phyloP scores from a whole-genome alignment of 2,329 filamentous ascomycete species.

The Stemphylium beticola region DNA sequence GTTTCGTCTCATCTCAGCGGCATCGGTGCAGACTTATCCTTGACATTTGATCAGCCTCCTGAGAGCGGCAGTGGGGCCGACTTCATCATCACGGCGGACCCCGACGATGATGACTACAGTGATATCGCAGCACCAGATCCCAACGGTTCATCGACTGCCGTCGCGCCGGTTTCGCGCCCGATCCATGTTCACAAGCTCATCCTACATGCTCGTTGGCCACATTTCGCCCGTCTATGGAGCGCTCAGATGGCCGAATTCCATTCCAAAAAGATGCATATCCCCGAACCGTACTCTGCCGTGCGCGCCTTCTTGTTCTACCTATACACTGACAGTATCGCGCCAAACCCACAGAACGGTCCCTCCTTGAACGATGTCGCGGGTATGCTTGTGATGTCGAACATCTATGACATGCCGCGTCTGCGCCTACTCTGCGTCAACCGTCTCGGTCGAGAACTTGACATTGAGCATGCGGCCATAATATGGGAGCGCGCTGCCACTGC shows the following conservation, averaged over 20 bases:
- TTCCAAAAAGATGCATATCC: conserved; percentile 96
- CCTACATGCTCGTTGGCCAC: conserved; percentile 92
- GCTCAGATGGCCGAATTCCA: conserved; percentile 98
- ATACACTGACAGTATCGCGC: conserved; percentile 87
- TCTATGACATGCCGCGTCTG: conserved; percentile 95
- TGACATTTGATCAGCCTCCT: conserved; percentile 84
- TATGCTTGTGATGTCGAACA: conserved; percentile 94
- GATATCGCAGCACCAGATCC: conserved; percentile 57
- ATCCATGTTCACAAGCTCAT: conserved; percentile 97
- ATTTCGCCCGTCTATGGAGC: conserved; percentile 89
- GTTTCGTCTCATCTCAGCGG: conserved; percentile 59
- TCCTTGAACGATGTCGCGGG: conserved; percentile 85
- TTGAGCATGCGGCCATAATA: conserved; percentile 92
- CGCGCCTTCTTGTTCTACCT: conserved; percentile 95
- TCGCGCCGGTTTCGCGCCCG: conserved; percentile 66
- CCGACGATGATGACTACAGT: conserved; percentile 74
- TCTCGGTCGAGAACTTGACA: conserved; percentile 86
- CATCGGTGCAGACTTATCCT: conserved; percentile 85
- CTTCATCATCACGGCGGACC: conserved; percentile 86
- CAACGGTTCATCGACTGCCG: conserved; percentile 37
- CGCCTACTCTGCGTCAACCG: conserved; percentile 90
- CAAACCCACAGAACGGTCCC: conserved; percentile 55
- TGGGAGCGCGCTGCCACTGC: conserved; percentile 94
- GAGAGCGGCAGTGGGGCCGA: conserved; percentile 87
- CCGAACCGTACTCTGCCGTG: conserved; percentile 92